Percentiles rank a stretch among this genome's conserved stretches.
These are phyloP conservation scores for Cadophora sp. DNA, from an alignment of 2,329 filamentous ascomycete genomes.

Conservation along the genomic window DNA sequence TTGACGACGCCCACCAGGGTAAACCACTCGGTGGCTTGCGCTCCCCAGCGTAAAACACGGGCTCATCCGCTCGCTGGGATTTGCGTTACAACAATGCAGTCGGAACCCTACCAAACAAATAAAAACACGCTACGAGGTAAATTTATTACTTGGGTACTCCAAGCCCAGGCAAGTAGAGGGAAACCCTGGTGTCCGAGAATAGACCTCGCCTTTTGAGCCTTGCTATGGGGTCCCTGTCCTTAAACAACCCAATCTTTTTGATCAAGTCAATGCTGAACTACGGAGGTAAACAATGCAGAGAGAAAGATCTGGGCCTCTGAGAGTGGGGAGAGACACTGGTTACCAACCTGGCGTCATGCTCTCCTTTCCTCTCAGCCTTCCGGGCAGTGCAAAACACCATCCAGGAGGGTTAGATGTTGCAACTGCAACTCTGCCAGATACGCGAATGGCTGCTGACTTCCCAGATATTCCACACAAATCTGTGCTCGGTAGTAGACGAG, in stretches of 20 bases:
- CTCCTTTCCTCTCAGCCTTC: too few species aligned
- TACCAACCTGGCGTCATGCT: too few species aligned
- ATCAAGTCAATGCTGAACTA: background rate
- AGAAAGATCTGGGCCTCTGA: too few species aligned
- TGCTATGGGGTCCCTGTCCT: background rate
- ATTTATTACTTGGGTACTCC: background rate
- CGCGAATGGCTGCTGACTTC: background rate
- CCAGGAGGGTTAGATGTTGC: background rate
- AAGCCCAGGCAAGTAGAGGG: background rate
- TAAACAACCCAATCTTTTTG: background rate
- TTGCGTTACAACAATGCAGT: background rate
- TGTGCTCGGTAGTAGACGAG: too few species aligned
- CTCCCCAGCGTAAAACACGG: constrained; percentile 1
- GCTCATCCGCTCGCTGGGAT: constrained; percentile 3
- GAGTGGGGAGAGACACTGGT: too few species aligned
- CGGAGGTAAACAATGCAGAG: too few species aligned
- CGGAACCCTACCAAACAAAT: background rate
- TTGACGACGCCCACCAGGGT: background rate
- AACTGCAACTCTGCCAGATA: background rate
- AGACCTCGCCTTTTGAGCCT: background rate
- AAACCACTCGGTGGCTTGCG: constrained; percentile 3
- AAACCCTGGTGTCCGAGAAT: background rate
- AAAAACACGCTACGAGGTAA: background rate
- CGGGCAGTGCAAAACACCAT: background rate
- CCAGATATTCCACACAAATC: background rate